Conservation (phyloP, 2,329 filamentous ascomycete species). For the Aspergillus pseudoviridinutans region DNA sequence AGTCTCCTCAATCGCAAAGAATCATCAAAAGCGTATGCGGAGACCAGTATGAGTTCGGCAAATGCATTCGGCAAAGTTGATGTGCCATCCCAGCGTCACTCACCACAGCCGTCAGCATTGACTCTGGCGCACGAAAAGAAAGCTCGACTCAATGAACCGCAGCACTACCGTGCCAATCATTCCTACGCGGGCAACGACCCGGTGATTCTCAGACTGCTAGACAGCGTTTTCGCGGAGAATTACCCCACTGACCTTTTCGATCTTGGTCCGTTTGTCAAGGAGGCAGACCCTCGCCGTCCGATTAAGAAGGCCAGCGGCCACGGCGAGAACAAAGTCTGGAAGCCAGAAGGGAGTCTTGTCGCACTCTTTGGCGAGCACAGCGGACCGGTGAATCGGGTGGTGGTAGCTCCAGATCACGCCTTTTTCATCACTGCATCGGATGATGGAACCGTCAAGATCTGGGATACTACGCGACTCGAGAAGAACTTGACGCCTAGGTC, state of each 20-base stretch:
- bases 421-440: constrained; percentile 95
- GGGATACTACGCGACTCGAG: constrained; percentile 87
- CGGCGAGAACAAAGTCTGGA: constrained; percentile 64
- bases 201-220: constrained; percentile 61
- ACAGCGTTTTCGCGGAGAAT: constrained; percentile 73
- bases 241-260: constrained; percentile 59
- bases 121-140: constrained; percentile 33
- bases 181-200: constrained; percentile 78
- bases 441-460: constrained; percentile 85
- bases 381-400: constrained; percentile 74
- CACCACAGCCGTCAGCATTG: constrained; percentile 33
- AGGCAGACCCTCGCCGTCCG: constrained; percentile 53
- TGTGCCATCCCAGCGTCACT: constrained; percentile 42
- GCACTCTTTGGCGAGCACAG: constrained; percentile 86
- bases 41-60: constrained; percentile 60
- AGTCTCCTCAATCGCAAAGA: constrained; percentile 58
- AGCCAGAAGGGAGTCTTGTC: constrained; percentile 76
- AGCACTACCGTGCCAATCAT: constrained; percentile 63
- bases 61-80: constrained; percentile 65
- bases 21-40: constrained; percentile 57
- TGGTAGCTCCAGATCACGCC: constrained; percentile 80
- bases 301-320: constrained; percentile 54
- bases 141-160: constrained; percentile 22
- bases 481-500: constrained; percentile 86
- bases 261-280: constrained; percentile 74